Percentiles rank a stretch among this genome's conserved stretches.
Evolutionary conservation across 108 stramenopile genomes (phyloP).

Genomic region (Seminavis robusta): DNA sequence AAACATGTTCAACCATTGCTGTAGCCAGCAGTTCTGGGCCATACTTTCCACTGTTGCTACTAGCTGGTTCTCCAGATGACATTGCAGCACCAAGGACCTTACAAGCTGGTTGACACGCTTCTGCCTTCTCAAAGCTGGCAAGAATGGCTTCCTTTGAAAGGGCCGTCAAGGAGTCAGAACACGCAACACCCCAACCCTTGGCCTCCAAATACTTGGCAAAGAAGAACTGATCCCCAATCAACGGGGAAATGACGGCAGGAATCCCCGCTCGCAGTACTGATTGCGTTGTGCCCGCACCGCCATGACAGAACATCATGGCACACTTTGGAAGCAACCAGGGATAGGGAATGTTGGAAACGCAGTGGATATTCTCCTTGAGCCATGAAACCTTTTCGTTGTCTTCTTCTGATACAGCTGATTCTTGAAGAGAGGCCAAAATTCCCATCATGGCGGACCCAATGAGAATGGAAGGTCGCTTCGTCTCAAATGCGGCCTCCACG

Average conservation of each 20-base stretch:
- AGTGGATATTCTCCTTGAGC: not conserved
- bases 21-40: too few species aligned
- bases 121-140: too few species aligned
- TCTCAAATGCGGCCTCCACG: constrained; percentile 8
- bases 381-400: not conserved
- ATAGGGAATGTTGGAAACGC: constrained; percentile 10
- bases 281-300: constrained; percentile 23
- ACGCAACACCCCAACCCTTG: constrained; percentile 15
- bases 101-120: too few species aligned
- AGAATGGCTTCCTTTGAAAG: too few species aligned
- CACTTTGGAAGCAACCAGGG: constrained; percentile 16
- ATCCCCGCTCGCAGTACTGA: constrained; percentile 22
- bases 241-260: constrained; percentile 14
- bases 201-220: constrained; percentile 6
- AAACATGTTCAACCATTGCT: too few species aligned
- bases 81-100: too few species aligned
- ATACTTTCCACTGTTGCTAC: too few species aligned
- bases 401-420: too few species aligned
- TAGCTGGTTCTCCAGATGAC: too few species aligned
- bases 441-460: constrained; percentile 17
- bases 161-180: too few species aligned
- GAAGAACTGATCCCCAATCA: constrained; percentile 30
- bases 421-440: too few species aligned
- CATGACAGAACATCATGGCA: constrained; percentile 28
- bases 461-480: not conserved